Evolutionary conservation across 2,329 filamentous ascomycete species (phyloP).

Genomic region (Calonectria ilicicola): DNA sequence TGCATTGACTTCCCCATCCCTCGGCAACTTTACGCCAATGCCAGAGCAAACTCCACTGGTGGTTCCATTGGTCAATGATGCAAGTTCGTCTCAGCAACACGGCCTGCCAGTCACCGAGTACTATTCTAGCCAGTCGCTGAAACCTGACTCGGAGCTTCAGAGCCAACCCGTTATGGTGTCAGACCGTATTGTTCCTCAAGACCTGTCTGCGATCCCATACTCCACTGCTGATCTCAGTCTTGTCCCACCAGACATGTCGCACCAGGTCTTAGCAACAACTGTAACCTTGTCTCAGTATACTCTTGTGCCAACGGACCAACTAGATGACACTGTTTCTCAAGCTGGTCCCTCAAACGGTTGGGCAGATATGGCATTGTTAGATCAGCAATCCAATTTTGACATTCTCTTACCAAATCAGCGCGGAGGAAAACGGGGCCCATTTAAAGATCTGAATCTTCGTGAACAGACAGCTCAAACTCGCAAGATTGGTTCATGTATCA

Average conservation of each 20-base stretch:
- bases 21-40: slow-evolving; percentile 37
- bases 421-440: slow-evolving; percentile 61
- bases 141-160: slow-evolving; percentile 34
- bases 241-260: slow-evolving; percentile 26
- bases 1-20: slow-evolving; percentile 31
- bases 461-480: slow-evolving; percentile 68
- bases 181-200: slow-evolving; percentile 33
- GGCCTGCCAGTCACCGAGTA: slow-evolving; percentile 34
- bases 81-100: slow-evolving; percentile 27
- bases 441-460: slow-evolving; percentile 63
- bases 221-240: slow-evolving; percentile 29
- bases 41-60: slow-evolving; percentile 31
- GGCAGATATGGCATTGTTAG: slow-evolving; percentile 31
- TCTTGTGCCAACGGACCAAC: slow-evolving; percentile 22
- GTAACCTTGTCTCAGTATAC: slow-evolving; percentile 34
- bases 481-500: slow-evolving; percentile 69
- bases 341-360: slow-evolving; percentile 29
- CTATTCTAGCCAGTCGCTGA: slow-evolving; percentile 33
- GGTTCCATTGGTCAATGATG: slow-evolving; percentile 30
- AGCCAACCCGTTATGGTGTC: slow-evolving; percentile 27
- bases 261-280: slow-evolving; percentile 26
- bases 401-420: slow-evolving; percentile 46
- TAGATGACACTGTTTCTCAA: slow-evolving; percentile 24
- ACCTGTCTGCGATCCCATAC: slow-evolving; percentile 36
- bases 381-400: slow-evolving; percentile 44